phyloP scores from a whole-genome alignment of 75 land plant genomes.

The Picea glauca region DNA sequence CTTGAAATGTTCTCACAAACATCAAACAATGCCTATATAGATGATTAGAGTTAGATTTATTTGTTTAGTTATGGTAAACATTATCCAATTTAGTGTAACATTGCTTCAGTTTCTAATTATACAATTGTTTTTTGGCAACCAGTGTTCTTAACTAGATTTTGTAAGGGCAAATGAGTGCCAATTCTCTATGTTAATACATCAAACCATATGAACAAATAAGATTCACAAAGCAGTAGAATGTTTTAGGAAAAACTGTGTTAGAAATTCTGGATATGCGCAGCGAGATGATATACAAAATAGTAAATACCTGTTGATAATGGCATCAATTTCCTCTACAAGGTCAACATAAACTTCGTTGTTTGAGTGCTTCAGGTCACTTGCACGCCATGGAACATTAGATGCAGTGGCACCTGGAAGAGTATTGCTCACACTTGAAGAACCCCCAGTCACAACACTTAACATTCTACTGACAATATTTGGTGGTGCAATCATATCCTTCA shows the following conservation, averaged over 20 bases:
- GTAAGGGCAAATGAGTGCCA: neutral
- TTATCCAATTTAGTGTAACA: too few relatives aligned
- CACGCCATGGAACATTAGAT: conserved; percentile 89
- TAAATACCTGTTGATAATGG: conserved; percentile 61
- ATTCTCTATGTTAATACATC: neutral
- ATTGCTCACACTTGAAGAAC: conserved; percentile 63
- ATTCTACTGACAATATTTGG: conserved; percentile 88
- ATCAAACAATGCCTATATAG: too few relatives aligned
- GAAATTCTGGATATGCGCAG: too few relatives aligned
- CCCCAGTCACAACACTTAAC: conserved; percentile 92
- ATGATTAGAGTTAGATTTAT: too few relatives aligned
- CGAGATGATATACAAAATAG: neutral
- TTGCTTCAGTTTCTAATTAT: too few relatives aligned
- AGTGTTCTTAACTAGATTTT: neutral
- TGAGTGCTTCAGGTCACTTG: conserved; percentile 62
- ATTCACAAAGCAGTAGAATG: neutral
- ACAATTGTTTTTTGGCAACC: neutral
- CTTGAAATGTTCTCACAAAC: too few relatives aligned
- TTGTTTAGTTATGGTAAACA: too few relatives aligned
- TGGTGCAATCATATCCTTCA: conserved; percentile 94
- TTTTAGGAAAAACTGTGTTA: neutral
- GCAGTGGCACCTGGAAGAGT: conserved; percentile 83
- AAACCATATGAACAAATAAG: neutral
- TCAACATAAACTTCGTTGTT: conserved; percentile 95
- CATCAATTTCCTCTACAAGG: conserved; percentile 94